Evolutionary conservation across 768 basidiomycete genomes (phyloP).

Genomic region (Galerina marginata): DNA sequence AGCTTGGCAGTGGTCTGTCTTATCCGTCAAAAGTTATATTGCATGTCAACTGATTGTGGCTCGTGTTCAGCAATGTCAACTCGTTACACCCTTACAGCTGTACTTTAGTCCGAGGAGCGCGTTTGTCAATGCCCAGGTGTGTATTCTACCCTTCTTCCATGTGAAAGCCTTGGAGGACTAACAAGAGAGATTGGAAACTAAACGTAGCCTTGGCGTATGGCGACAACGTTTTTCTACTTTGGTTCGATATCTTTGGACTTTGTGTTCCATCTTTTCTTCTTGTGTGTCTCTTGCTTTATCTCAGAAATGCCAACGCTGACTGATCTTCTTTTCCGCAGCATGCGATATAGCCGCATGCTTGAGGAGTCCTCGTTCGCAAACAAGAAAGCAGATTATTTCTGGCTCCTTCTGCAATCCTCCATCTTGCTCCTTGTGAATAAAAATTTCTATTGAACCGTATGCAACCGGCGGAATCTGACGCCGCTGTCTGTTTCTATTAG

Average conservation of each 20-base stretch:
- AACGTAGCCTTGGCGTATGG: constrained; percentile 79
- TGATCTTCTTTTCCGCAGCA: constrained; percentile 52
- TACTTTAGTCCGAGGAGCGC: constrained; percentile 92
- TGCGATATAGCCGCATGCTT: constrained; percentile 95
- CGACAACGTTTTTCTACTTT: constrained; percentile 96
- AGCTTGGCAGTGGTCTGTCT: constrained; percentile 85
- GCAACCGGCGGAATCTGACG: neutral
- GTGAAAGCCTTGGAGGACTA: neutral
- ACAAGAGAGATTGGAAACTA: constrained; percentile 11
- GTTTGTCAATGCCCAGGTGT: constrained; percentile 80
- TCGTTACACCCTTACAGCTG: constrained; percentile 88
- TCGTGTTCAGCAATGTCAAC: constrained; percentile 79
- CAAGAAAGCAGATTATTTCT: constrained; percentile 91
- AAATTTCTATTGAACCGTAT: neutral
- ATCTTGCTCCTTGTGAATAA: constrained; percentile 81
- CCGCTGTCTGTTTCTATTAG: constrained; percentile 39
- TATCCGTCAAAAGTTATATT: neutral
- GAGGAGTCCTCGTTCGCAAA: constrained; percentile 97
- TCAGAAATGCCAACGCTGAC: neutral
- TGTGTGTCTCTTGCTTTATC: constrained; percentile 59
- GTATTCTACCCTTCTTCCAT: constrained; percentile 18
- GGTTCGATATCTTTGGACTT: constrained; percentile 93
- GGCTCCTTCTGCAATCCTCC: constrained; percentile 87
- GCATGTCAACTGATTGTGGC: neutral
- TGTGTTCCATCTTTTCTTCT: constrained; percentile 97